Conservation (phyloP, 768 basidiomycete species). For the Pleurotus tuoliensis region DNA sequence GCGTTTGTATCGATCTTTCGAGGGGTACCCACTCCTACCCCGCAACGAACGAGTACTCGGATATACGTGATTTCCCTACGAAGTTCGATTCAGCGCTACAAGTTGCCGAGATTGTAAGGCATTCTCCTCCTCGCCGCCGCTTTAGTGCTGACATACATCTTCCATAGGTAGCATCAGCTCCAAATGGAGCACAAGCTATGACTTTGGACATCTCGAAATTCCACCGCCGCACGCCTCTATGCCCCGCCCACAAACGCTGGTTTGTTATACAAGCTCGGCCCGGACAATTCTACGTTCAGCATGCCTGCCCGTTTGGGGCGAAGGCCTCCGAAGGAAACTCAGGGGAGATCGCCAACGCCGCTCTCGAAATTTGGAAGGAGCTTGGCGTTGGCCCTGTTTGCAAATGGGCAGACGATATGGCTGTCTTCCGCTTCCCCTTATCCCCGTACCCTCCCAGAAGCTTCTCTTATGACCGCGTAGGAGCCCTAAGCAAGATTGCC, state of each 20-base stretch:
- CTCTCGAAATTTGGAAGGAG: constrained; percentile 12
- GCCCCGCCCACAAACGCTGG: constrained; percentile 12
- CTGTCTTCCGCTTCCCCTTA: constrained; percentile 14
- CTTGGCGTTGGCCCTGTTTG: constrained; percentile 1
- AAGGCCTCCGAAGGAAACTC: constrained; percentile 15
- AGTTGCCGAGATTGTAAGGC: constrained; percentile 13
- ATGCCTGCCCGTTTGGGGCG: constrained; percentile 16
- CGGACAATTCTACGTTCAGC: constrained; percentile 17
- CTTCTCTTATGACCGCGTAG: constrained; percentile 13
- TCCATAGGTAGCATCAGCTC: constrained; percentile 15
- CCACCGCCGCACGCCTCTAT: constrained; percentile 13
- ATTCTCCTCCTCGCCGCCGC: not conserved
- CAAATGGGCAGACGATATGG: constrained; percentile 14
- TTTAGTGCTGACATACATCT: no score
- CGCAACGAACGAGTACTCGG: constrained; percentile 12
- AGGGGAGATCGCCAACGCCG: constrained; percentile 14
- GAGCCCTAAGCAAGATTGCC: constrained; percentile 11
- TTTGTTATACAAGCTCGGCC: constrained; percentile 11
- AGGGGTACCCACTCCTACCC: constrained; percentile 5
- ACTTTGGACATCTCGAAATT: constrained; percentile 19
- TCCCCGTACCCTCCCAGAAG: no score
- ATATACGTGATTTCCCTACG: constrained; percentile 15
- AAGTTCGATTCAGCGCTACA: constrained; percentile 9
- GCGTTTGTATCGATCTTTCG: constrained; percentile 16
- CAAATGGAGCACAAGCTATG: constrained; percentile 18